These are phyloP conservation scores for Symbiodinium natans DNA, from an alignment of 73 alveolate genomes.

Conservation along the genomic window DNA sequence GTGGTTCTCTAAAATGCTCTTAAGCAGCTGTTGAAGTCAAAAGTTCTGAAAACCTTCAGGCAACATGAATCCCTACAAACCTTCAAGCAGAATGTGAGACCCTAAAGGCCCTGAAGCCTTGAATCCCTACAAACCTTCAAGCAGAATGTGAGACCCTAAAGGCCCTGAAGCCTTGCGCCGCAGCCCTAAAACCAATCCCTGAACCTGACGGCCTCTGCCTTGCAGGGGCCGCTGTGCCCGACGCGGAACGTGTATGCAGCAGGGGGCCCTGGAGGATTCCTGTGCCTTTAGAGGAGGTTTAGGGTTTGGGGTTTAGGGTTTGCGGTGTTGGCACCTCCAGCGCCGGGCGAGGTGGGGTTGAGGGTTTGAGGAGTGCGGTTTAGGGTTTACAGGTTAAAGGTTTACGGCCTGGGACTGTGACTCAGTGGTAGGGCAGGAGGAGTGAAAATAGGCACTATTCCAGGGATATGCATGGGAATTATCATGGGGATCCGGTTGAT, in stretches of 20 bases:
- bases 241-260: not conserved
- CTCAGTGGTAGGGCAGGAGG: too few species aligned
- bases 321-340: not conserved
- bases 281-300: not conserved
- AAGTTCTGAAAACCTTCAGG: too few species aligned
- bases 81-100: too few species aligned
- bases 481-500: too few species aligned
- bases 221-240: not conserved
- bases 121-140: not conserved
- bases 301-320: not conserved
- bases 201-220: not conserved
- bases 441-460: too few species aligned
- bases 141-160: not conserved
- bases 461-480: too few species aligned
- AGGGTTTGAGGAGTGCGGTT: not conserved
- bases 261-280: not conserved
- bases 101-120: not conserved
- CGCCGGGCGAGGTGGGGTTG: not conserved
- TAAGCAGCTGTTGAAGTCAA: too few species aligned
- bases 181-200: not conserved
- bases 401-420: too few species aligned
- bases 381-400: not conserved
- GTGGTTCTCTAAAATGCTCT: too few species aligned
- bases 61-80: not conserved
- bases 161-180: not conserved